Evolutionary conservation across 352 stramenopile genomes (phyloP).

Genomic region (Phytophthora kernoviae): DNA sequence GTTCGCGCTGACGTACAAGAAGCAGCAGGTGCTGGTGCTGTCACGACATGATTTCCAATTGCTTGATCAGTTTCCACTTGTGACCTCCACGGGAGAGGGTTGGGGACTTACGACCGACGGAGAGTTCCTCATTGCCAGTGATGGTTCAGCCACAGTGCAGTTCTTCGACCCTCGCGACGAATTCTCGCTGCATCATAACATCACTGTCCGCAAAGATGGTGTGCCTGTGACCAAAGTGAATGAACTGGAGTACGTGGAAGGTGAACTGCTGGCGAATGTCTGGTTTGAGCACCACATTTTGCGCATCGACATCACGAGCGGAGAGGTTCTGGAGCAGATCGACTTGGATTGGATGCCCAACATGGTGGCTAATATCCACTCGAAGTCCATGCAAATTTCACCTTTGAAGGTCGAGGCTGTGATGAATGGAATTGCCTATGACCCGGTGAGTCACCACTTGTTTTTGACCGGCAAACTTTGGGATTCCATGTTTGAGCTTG

Average conservation of each 20-base stretch:
- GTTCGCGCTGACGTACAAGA: slow-evolving; percentile 86
- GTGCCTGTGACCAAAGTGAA: slow-evolving; percentile 67
- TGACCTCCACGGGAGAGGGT: slow-evolving; percentile 84
- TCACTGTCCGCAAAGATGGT: slow-evolving; percentile 58
- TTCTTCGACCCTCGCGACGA: slow-evolving; percentile 76
- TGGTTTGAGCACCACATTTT: slow-evolving; percentile 83
- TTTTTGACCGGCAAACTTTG: slow-evolving; percentile 86
- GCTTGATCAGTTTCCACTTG: slow-evolving; percentile 54
- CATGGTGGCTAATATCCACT: slow-evolving; percentile 66
- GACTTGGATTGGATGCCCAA: slow-evolving; percentile 68
- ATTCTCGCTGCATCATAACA: slow-evolving; percentile 59
- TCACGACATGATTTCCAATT: slow-evolving; percentile 62
- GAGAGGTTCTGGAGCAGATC: slow-evolving; percentile 69
- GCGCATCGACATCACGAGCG: slow-evolving; percentile 74
- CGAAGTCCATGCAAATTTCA: slow-evolving; percentile 44
- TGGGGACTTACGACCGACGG: slow-evolving; percentile 90
- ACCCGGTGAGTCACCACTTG: slow-evolving; percentile 60
- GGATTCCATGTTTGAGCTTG: slow-evolving; percentile 85
- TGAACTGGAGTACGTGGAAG: slow-evolving; percentile 87
- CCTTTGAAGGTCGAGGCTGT: slow-evolving; percentile 64
- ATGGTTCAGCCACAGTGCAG: slow-evolving; percentile 75
- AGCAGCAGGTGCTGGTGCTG: slow-evolving; percentile 63
- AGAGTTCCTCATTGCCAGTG: slow-evolving; percentile 82
- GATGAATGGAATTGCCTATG: slow-evolving; percentile 90
- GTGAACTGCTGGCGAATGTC: slow-evolving; percentile 86